Evolutionary conservation across 1,284 basidiomycete species (phyloP).

Genomic region (Schizopora paradoxa): DNA sequence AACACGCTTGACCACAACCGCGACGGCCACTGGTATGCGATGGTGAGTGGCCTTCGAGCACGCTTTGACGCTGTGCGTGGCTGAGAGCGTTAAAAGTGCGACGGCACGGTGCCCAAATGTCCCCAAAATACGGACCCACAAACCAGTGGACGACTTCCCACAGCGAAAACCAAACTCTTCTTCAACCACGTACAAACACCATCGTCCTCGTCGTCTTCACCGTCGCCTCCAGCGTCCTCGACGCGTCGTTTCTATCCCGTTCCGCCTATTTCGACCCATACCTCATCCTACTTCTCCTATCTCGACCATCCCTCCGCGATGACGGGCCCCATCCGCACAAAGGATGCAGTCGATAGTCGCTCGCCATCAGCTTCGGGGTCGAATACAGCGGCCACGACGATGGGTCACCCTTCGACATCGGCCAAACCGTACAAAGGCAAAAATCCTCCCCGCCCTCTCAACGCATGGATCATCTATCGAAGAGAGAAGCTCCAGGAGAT

Average conservation of each 20-base stretch:
- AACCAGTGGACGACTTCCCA: too few relatives aligned
- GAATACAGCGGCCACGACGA: not conserved
- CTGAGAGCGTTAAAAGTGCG: too few relatives aligned
- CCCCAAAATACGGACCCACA: too few relatives aligned
- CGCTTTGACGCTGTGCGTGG: too few relatives aligned
- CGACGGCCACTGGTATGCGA: too few relatives aligned
- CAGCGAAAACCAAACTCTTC: too few relatives aligned
- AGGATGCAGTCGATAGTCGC: constrained; percentile 1
- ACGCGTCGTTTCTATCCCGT: not conserved
- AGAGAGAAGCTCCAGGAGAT: constrained; percentile 52
- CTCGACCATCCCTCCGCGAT: constrained; percentile 10
- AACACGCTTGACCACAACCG: too few relatives aligned
- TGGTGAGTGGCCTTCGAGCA: too few relatives aligned
- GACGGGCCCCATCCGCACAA: constrained; percentile 11
- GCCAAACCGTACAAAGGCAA: constrained; percentile 3
- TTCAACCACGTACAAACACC: too few relatives aligned
- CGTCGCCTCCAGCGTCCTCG: constrained; percentile 5
- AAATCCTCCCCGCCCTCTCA: constrained; percentile 70
- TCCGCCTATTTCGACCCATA: not conserved
- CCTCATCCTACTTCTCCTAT: constrained; percentile 9
- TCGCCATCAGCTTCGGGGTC: not conserved
- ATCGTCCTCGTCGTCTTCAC: not conserved
- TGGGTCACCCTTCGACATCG: too few relatives aligned
- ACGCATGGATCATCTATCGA: constrained; percentile 92
- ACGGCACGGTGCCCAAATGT: too few relatives aligned